Evolutionary conservation across 208 protist genomes (phyloP), one percentile per base, ranked within the genome.

Genomic region (Borovskyia barvae): DNA sequence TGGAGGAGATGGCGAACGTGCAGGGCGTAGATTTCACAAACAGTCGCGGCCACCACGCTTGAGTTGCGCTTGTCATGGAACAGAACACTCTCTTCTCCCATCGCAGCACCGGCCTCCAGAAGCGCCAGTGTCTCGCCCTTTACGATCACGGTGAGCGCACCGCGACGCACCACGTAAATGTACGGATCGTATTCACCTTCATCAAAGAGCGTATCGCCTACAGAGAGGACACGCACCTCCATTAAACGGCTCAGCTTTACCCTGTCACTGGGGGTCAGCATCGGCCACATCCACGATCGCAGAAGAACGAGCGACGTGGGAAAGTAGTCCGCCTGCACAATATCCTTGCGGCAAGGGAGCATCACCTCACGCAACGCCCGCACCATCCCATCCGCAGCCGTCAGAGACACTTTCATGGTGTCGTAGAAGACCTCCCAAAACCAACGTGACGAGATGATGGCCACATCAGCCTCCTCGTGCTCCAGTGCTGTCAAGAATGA

Each of bases 271-370:
- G 74, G 61, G 42, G 73, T 79, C 14, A 95, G 69, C 40, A 80
- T 68, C 17, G 80, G 62, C 82, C 89, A 92, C 76, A 92, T 76
- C 86, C 89, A 95, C 62, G 84, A 93, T 32, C 86, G 80, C 79
- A 85, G 77, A 25, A 90, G 73, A 32, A 92, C 66, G 32, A 81
- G 66, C 15, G 81, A 79, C 15, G 82, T 92, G 46, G 85, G 75
- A 45, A 82, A 93, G 61, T 88, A 92, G 30, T 57, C 80, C 2
- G 56, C 28, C 15, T 68, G 65, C 57, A 95, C 33, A 30, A 92
- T 77, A n/a, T 88, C 80, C 19, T 52, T 47, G 32, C 81, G 83
- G 33, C 77, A 55, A 17, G 89, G 85, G 36, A 84, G 26, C 28
- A 93, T 66, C 25, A 59, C 61, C 17, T 75, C 59, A 29, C 73